phyloP scores from a whole-genome alignment of 352 stramenopile species.

The Pythium angustatum region DNA sequence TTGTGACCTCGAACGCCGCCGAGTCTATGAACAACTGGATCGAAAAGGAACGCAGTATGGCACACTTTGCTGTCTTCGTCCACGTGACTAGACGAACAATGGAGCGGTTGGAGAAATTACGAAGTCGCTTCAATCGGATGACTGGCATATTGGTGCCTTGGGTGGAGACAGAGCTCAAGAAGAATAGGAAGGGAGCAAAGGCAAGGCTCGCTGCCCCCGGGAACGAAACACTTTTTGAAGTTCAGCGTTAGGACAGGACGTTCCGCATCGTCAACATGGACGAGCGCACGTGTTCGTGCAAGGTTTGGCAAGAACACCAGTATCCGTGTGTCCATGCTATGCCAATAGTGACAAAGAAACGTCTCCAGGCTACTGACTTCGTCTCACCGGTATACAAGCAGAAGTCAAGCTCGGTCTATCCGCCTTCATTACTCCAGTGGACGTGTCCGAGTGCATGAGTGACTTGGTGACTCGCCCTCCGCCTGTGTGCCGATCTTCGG shows the following conservation, averaged over 20 bases:
- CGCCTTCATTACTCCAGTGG: too few species aligned
- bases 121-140: not conserved
- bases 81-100: conserved; percentile 6
- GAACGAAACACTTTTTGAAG: not conserved
- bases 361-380: too few species aligned
- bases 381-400: too few species aligned
- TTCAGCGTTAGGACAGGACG: not conserved
- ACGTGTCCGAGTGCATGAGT: too few species aligned
- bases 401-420: too few species aligned
- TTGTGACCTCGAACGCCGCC: conserved; percentile 1
- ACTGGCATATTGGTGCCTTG: not conserved
- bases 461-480: too few species aligned
- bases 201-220: not conserved
- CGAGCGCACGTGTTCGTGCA: not conserved
- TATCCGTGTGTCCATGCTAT: too few species aligned
- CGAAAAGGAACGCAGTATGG: not conserved
- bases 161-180: not conserved
- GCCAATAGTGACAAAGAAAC: too few species aligned
- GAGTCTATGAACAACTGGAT: conserved; percentile 18
- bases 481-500: too few species aligned
- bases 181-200: not conserved
- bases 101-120: not conserved
- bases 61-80: conserved; percentile 7
- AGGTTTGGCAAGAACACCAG: conserved; percentile 5
- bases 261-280: conserved; percentile 1